phyloP scores from a whole-genome alignment of 2,329 filamentous ascomycete species.

The Colletotrichum cuscutae region DNA sequence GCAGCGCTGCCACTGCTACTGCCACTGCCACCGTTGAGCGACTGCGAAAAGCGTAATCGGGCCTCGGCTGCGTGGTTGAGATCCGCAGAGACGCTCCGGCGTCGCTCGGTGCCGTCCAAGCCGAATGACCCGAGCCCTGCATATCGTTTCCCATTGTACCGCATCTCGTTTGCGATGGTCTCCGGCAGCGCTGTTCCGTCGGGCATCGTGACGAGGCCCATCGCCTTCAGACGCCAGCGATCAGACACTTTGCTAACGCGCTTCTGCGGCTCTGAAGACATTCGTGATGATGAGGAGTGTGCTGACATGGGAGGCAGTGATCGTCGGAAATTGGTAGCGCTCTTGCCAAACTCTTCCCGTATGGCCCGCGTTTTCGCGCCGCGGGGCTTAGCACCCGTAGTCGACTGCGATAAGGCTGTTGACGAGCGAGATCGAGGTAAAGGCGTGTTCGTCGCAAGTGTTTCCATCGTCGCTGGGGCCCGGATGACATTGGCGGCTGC shows the following conservation, averaged over 20 bases:
- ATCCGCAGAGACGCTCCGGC: constrained; percentile 36
- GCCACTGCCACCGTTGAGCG: constrained; percentile 21
- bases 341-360: constrained; percentile 46
- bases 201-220: constrained; percentile 63
- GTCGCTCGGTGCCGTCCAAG: constrained; percentile 37
- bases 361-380: constrained; percentile 51
- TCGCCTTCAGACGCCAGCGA: constrained; percentile 59
- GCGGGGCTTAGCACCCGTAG: constrained; percentile 12
- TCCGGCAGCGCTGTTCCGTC: constrained; percentile 66
- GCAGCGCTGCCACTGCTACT: neutral
- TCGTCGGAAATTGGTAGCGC: constrained; percentile 47
- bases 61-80: constrained; percentile 47
- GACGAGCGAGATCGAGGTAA: constrained; percentile 17
- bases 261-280: constrained; percentile 28
- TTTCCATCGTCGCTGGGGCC: constrained; percentile 27
- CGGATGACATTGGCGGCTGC: constrained; percentile 48
- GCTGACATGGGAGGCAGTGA: constrained; percentile 49
- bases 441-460: constrained; percentile 10
- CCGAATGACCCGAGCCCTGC: constrained; percentile 51
- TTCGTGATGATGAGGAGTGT: constrained; percentile 29
- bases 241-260: constrained; percentile 52
- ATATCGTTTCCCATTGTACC: constrained; percentile 52
- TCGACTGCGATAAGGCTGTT: constrained; percentile 29
- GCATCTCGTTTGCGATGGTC: constrained; percentile 57
- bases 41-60: constrained; percentile 34